These are phyloP conservation scores for Trichosporon faecale DNA, from an alignment of 1,284 basidiomycete species.

Conservation along the genomic window DNA sequence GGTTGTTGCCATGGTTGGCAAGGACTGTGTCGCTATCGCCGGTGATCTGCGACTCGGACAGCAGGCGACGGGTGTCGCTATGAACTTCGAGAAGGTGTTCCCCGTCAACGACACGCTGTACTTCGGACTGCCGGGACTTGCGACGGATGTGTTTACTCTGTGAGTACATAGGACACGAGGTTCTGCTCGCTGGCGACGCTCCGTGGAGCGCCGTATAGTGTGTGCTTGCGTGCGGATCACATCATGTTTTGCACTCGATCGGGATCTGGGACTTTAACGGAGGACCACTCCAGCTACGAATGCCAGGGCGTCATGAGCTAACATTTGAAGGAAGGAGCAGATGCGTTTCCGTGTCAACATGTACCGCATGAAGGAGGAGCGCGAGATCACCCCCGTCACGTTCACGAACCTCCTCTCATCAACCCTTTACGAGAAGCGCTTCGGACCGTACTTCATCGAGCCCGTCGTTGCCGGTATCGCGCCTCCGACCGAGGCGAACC, in stretches of 20 bases:
- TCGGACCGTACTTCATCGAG: slow-evolving; percentile 95
- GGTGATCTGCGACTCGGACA: slow-evolving; percentile 88
- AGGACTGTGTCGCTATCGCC: slow-evolving; percentile 98
- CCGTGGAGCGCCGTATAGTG: too few species aligned
- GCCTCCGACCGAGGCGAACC: slow-evolving; percentile 59
- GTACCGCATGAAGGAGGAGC: slow-evolving; percentile 99
- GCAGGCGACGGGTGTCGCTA: slow-evolving; percentile 81
- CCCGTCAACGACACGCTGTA: slow-evolving; percentile 90
- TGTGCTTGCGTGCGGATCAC: background rate
- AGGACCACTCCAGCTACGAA: too few species aligned
- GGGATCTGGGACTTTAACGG: too few species aligned
- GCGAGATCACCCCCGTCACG: slow-evolving; percentile 92
- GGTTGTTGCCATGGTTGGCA: slow-evolving; percentile 97
- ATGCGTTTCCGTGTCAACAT: slow-evolving; percentile 95
- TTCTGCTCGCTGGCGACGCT: background rate
- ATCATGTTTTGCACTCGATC: too few species aligned
- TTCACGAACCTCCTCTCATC: slow-evolving; percentile 95
- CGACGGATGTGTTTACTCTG: slow-evolving; percentile 89
- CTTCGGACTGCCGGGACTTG: slow-evolving; percentile 88
- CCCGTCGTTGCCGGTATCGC: slow-evolving; percentile 91
- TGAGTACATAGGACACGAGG: slow-evolving; percentile 51
- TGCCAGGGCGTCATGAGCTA: too few species aligned
- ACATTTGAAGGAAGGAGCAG: slow-evolving; percentile 66
- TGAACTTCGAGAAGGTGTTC: slow-evolving; percentile 69
- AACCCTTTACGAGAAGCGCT: slow-evolving; percentile 95